A percentile compares a stretch with the other conserved stretches of the same genome.
Evolutionary conservation across 129 eudicot genomes (phyloP).

Genomic region (Lonicera japonica): DNA sequence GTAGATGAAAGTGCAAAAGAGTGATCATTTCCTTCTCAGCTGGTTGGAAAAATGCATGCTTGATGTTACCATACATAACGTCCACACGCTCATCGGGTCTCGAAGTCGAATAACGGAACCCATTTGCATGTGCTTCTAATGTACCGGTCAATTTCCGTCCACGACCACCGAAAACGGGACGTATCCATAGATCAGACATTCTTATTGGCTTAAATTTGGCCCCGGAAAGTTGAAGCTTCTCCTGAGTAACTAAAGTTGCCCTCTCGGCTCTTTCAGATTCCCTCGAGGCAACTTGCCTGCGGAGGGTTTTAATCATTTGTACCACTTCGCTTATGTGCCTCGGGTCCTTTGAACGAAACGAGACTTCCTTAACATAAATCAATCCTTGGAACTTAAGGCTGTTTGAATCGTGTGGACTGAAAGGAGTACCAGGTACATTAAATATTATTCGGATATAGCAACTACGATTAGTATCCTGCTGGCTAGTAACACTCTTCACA

Average conservation of each 20-base stretch:
- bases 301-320: constrained; percentile 34
- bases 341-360: constrained; percentile 51
- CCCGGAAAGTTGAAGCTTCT: constrained; percentile 40
- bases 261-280: constrained; percentile 59
- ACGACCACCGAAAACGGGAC: constrained; percentile 54
- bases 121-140: constrained; percentile 44
- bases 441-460: constrained; percentile 41
- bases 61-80: constrained; percentile 43
- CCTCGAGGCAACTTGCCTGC: constrained; percentile 45
- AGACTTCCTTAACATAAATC: constrained; percentile 47
- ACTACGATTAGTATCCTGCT: constrained; percentile 43
- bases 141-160: constrained; percentile 52
- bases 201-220: constrained; percentile 42
- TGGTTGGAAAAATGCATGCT: constrained; percentile 57
- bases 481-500: constrained; percentile 46
- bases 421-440: constrained; percentile 52
- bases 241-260: constrained; percentile 53
- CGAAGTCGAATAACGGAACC: constrained; percentile 50
- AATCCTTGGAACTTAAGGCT: constrained; percentile 39
- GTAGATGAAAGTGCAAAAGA: constrained; percentile 49
- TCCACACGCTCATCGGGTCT: constrained; percentile 47
- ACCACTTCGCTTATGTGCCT: constrained; percentile 57
- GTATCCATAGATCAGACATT: constrained; percentile 46
- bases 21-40: constrained; percentile 61
- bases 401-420: constrained; percentile 30